Conservation (phyloP, 306 rosid species). For the Citrullus mucosospermus region DNA sequence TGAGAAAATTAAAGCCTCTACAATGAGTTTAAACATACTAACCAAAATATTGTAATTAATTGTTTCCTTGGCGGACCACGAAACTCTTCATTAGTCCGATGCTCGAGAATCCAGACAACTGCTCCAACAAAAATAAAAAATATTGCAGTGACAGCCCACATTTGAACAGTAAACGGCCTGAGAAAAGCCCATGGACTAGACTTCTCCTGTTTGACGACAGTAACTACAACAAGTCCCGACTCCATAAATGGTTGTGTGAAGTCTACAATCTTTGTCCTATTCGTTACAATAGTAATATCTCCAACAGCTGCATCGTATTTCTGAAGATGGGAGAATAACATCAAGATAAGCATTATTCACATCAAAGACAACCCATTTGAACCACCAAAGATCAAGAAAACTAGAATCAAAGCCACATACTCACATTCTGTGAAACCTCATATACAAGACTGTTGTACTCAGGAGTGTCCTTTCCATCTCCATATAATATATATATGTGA, state of each 20-base stretch:
- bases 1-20: neutral
- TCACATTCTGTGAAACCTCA: conserved; percentile 62
- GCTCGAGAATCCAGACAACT: conserved; percentile 94
- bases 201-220: conserved; percentile 42
- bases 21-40: conserved; percentile 19
- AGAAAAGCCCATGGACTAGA: conserved; percentile 81
- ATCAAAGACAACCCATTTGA: neutral
- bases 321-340: conserved; percentile 29
- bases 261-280: conserved; percentile 69
- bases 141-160: conserved; percentile 69
- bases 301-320: conserved; percentile 74
- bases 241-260: conserved; percentile 74
- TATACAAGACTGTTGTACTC: conserved; percentile 29
- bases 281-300: conserved; percentile 68
- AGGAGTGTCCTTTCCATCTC: conserved; percentile 58
- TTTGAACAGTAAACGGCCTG: conserved; percentile 47
- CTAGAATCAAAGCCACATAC: conserved; percentile 19
- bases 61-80: conserved; percentile 79
- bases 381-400: neutral
- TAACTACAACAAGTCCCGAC: conserved; percentile 72
- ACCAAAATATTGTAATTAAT: conserved; percentile 72
- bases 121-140: conserved; percentile 67
- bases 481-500: conserved; percentile 38
- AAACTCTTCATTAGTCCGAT: conserved; percentile 58
- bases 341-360: conserved; percentile 7